Evolutionary conservation across 768 basidiomycete genomes (phyloP).

Genomic region (Lactifluus piperatus): DNA sequence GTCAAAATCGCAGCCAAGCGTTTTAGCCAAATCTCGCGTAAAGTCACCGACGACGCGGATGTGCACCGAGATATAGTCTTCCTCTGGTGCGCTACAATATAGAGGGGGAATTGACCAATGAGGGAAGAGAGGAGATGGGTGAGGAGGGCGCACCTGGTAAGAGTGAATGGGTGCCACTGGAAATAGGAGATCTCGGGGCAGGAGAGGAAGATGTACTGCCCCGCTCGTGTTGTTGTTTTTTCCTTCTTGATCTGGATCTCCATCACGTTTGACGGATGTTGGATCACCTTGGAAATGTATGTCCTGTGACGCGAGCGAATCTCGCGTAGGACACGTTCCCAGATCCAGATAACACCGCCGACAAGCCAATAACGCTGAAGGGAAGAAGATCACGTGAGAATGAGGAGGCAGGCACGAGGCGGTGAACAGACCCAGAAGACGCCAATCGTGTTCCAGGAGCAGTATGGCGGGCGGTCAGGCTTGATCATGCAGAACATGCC

Average conservation of each 20-base stretch:
- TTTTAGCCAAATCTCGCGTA: slow-evolving; percentile 70
- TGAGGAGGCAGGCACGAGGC: neutral
- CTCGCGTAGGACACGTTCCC: slow-evolving; percentile 87
- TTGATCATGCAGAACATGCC: slow-evolving; percentile 97
- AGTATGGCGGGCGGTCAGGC: slow-evolving; percentile 83
- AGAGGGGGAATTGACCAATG: neutral
- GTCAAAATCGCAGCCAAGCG: slow-evolving; percentile 78
- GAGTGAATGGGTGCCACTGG: slow-evolving; percentile 97
- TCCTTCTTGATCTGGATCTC: slow-evolving; percentile 98
- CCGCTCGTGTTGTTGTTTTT: slow-evolving; percentile 70
- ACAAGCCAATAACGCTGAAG: slow-evolving; percentile 80
- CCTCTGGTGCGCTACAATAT: slow-evolving; percentile 70
- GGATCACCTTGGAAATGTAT: slow-evolving; percentile 89
- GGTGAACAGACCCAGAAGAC: slow-evolving; percentile 80
- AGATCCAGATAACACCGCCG: slow-evolving; percentile 79
- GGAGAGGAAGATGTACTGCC: slow-evolving; percentile 88
- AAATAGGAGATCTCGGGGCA: slow-evolving; percentile 91
- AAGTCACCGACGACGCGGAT: slow-evolving; percentile 91
- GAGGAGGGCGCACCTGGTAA: slow-evolving; percentile 59
- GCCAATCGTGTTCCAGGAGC: slow-evolving; percentile 76
- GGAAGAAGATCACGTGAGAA: slow-evolving; percentile 13
- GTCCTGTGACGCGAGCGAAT: slow-evolving; percentile 85
- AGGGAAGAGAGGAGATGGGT: neutral
- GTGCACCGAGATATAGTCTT: slow-evolving; percentile 91
- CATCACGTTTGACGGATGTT: slow-evolving; percentile 90